Percentiles rank a stretch among this genome's conserved stretches.
Evolutionary conservation across 2,329 filamentous ascomycete genomes (phyloP).

Genomic region (Leptographium galeiforme): DNA sequence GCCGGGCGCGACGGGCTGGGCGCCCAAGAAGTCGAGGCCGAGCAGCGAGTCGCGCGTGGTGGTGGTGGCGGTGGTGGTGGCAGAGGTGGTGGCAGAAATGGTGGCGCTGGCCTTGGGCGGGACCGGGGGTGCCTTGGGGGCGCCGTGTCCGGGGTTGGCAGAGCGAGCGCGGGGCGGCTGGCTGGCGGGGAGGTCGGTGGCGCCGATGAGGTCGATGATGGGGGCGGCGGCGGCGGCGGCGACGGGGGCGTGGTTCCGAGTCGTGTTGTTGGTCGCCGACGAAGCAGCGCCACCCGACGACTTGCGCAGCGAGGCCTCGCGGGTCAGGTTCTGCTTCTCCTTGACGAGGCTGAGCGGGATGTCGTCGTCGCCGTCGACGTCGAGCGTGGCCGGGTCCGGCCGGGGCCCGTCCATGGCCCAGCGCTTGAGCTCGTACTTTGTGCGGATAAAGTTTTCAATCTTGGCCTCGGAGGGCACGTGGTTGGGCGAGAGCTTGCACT

Average conservation of each 20-base stretch:
- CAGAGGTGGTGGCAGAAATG: background rate
- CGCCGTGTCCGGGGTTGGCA: slow-evolving; percentile 49
- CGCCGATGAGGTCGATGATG: slow-evolving; percentile 62
- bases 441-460: slow-evolving; percentile 99
- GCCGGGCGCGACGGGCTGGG: slow-evolving; percentile 53
- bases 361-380: slow-evolving; percentile 77
- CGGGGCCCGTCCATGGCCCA: slow-evolving; percentile 98
- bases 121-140: slow-evolving; percentile 49
- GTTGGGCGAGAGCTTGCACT: slow-evolving; percentile 78
- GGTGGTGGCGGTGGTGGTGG: slow-evolving; percentile 38
- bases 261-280: no score
- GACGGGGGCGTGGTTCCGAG: no score
- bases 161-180: slow-evolving; percentile 56
- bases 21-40: slow-evolving; percentile 84
- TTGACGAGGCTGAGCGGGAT: slow-evolving; percentile 50
- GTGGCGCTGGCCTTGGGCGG: slow-evolving; percentile 41
- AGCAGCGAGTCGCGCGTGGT: slow-evolving; percentile 79
- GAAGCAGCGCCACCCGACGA: slow-evolving; percentile 35
- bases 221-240: slow-evolving; percentile 19
- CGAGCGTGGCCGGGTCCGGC: slow-evolving; percentile 80
- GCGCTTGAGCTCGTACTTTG: slow-evolving; percentile 96
- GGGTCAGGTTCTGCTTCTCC: slow-evolving; percentile 51
- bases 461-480: slow-evolving; percentile 93
- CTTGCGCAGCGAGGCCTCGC: slow-evolving; percentile 48
- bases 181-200: slow-evolving; percentile 40